Evolutionary conservation across 148 eudicot species (phyloP), one percentile per base, ranked within the genome.

Genomic region (Amaranthus cruentus): DNA sequence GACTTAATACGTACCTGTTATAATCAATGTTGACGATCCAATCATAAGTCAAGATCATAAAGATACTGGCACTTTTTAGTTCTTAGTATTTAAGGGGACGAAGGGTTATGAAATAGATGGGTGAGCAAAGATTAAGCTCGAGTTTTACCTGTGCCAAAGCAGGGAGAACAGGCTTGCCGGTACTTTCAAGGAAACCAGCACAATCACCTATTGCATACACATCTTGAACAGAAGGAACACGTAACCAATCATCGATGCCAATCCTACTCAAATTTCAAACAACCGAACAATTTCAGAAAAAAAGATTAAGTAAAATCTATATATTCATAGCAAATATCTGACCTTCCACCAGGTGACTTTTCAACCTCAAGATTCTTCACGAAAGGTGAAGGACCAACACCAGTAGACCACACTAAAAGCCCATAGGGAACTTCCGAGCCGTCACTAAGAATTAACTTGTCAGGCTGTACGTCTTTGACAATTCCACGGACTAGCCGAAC

Each of bases 381-480:
- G 66, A 95, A 88, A 66, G 87, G 48, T 18, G 97, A 92, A 56
- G 99, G 94, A 73, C 99, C 99, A 66, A 95, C 99, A 72, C 97
- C 99, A 6, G 99, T 95, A 68, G 99, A 92, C 99, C 99, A 96
- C 50, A 96, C 99, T 76, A 96, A 66, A 52, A 96, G 82, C 10
- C 99, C 99, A 78, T 92, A 92, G 7, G 99, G 97, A 70, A 96
- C 97, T 70, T 87, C 89, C 13, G 90, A 77, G 50, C 89, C 97
- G 73, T 95, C 99, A 69, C 78, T 87, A 43, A 95, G 96, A 76
- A 90, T 78, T 48, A 96, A 78, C 81, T 90, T 92, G 18, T 92
- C 77, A 49, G 87, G 79, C 73, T 85, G 86, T 75, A 95, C 99
- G 81, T 91, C 96, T 81, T 92, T 96, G 55, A 96, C 99, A 49